A percentile compares a stretch with the other conserved stretches of the same genome.
Conservation (phyloP, 106 monocot species). For the Dioscorea dumetorum region DNA sequence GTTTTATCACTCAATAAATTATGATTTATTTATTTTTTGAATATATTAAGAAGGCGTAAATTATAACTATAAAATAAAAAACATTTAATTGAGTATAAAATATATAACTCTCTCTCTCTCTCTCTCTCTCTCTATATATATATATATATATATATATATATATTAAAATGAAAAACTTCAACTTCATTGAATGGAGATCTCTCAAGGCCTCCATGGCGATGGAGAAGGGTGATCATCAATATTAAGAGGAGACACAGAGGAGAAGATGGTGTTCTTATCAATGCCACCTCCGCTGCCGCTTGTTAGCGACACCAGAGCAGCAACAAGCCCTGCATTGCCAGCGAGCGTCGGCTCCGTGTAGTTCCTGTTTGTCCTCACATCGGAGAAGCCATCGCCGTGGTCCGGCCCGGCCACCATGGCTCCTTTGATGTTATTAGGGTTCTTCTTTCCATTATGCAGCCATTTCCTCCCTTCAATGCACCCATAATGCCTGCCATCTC, state of each 20-base stretch:
- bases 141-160: no score
- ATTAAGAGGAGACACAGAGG: conserved; percentile 27
- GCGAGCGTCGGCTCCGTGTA: conserved; percentile 53
- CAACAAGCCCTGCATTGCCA: conserved; percentile 58
- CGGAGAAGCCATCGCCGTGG: conserved; percentile 28
- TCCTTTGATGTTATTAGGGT: conserved; percentile 39
- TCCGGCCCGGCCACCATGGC: conserved; percentile 64
- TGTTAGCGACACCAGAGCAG: conserved; percentile 37
- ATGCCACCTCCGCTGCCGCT: conserved; percentile 12
- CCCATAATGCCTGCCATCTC: conserved; percentile 16
- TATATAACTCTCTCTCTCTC: no score
- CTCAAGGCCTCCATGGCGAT: conserved; percentile 10
- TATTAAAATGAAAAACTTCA: no score
- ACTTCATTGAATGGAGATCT: no score
- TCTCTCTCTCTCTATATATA: no score
- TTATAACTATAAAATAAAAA: no score
- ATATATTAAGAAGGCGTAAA: no score
- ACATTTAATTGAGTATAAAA: no score
- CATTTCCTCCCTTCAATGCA: conserved; percentile 53
- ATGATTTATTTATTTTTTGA: no score
- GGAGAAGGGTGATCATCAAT: conserved; percentile 14
- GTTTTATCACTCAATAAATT: no score
- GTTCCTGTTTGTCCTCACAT: conserved; percentile 26
- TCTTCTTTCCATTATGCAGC: conserved; percentile 20
- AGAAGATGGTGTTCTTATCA: conserved; percentile 53